Evolutionary conservation across 2,329 filamentous ascomycete genomes (phyloP).

Genomic region (Fusarium dimerum): DNA sequence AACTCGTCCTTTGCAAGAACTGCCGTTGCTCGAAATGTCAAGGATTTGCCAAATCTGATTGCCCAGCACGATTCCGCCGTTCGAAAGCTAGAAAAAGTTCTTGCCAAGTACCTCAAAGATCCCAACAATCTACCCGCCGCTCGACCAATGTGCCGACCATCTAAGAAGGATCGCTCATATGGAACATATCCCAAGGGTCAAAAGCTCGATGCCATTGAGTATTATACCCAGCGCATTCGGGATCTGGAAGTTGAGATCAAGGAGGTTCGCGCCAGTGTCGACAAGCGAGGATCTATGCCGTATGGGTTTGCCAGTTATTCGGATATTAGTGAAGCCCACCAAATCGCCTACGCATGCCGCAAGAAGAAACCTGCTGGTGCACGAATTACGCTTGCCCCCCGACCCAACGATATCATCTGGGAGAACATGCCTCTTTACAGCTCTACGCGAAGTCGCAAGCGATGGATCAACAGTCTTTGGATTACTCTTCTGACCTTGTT

Average conservation of each 20-base stretch:
- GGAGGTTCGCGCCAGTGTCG: constrained; percentile 76
- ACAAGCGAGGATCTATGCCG: constrained; percentile 83
- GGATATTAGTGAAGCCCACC: constrained; percentile 83
- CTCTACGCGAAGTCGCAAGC: constrained; percentile 67
- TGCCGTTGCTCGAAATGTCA: constrained; percentile 88
- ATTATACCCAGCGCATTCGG: constrained; percentile 81
- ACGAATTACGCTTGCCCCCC: constrained; percentile 76
- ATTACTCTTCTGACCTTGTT: constrained; percentile 76
- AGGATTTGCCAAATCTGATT: constrained; percentile 82
- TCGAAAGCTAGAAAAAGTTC: constrained; percentile 75
- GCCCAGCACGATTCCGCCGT: constrained; percentile 81
- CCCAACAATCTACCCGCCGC: constrained; percentile 75
- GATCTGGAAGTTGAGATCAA: constrained; percentile 82
- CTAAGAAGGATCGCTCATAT: constrained; percentile 74
- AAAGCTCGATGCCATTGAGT: constrained; percentile 93
- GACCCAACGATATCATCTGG: constrained; percentile 94
- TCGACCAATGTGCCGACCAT: constrained; percentile 77
- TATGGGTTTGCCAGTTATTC: constrained; percentile 96
- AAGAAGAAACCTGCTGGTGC: constrained; percentile 80
- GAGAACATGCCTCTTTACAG: constrained; percentile 80
- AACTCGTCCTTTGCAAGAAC: constrained; percentile 77
- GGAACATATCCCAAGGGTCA: constrained; percentile 64
- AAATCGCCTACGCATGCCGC: constrained; percentile 78
- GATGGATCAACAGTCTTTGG: constrained; percentile 82
- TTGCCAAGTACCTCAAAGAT: constrained; percentile 90